Evolutionary conservation across 164 flowering plant species (phyloP), one percentile per base, ranked within the genome.

Genomic region (Vitis riparia): DNA sequence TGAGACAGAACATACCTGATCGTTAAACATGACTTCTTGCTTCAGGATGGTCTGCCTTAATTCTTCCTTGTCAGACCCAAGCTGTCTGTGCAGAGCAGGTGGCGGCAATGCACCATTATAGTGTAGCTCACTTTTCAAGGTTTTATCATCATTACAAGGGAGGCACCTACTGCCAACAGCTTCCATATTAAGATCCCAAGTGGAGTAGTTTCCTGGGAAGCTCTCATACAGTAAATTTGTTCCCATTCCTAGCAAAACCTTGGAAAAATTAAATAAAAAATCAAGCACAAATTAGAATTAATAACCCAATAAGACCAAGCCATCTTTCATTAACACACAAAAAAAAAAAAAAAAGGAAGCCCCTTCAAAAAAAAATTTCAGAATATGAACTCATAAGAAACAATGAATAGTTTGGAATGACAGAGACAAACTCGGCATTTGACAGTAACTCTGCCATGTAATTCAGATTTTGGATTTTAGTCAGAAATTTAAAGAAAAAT

Each of bases 11-110:
- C 51, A 51, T 79, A 85, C 89, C 84, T 85, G 89, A 71, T 77
- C 62, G 77, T 60, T 78, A 60, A 86, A 83, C 13, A 75, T 68
- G 53, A 68, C 68, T 73, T 86, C 89, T 15, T 86, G 89, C 71
- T 75, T 63, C 30, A 83, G 87, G 48, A 86, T 86, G 17, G 77
- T 78, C 71, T 82, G 84, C 68, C 76, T 79, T 44, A 83, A 23
- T 37, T 62, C 29, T 23, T 80, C 83, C 81, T 69, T 82, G 68
- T 62, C 58, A 62, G 56, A 66, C 23, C 16, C 69, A 51, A 74
- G 55, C 51, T 53, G 29, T 30, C 53, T 73, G 49, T 66, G 60
- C 8, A 62, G 48, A 17, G 63, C 51, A 51, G 62, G 44, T 37
- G 76, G 63, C 7, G 48, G 59, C 16, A 62, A 62, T 15, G 57